Percentiles rank a stretch among this genome's conserved stretches.
These are phyloP conservation scores for Beauveria brongniartii DNA, from an alignment of 2,329 filamentous ascomycete genomes.

Conservation along the genomic window DNA sequence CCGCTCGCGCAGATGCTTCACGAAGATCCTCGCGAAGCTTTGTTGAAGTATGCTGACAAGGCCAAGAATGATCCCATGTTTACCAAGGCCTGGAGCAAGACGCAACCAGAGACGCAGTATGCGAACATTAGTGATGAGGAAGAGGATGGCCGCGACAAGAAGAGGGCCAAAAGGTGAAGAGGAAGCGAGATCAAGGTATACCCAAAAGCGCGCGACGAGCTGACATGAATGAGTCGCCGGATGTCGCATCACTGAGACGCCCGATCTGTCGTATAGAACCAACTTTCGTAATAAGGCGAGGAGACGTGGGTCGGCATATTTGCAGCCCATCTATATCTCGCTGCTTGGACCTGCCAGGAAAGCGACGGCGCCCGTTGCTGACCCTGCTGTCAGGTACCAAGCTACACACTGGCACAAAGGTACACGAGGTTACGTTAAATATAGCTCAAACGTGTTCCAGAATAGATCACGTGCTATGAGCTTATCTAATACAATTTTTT, in stretches of 20 bases:
- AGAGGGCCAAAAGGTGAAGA: slow-evolving; percentile 47
- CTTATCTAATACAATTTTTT: slow-evolving; percentile 10
- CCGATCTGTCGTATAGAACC: background rate
- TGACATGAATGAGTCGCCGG: background rate
- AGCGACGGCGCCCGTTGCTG: background rate
- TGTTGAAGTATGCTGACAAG: slow-evolving; percentile 91
- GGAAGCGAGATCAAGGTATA: slow-evolving; percentile 1
- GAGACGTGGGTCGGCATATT: background rate
- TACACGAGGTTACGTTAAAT: background rate
- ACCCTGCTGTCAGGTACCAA: background rate
- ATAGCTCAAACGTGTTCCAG: background rate
- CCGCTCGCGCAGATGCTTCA: slow-evolving; percentile 88
- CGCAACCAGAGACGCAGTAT: slow-evolving; percentile 88
- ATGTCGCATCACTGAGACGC: background rate
- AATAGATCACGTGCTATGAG: slow-evolving; percentile 6
- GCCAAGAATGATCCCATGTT: slow-evolving; percentile 91
- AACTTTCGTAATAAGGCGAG: background rate
- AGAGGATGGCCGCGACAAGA: slow-evolving; percentile 60
- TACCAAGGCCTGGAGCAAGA: slow-evolving; percentile 86
- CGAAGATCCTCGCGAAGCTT: slow-evolving; percentile 87
- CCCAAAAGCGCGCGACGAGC: background rate
- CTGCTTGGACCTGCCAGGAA: background rate
- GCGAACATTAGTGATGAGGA: slow-evolving; percentile 84
- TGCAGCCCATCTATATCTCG: background rate
- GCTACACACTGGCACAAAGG: background rate